phyloP scores from a whole-genome alignment of 768 basidiomycete species.

The Hygrocybe punicea region DNA sequence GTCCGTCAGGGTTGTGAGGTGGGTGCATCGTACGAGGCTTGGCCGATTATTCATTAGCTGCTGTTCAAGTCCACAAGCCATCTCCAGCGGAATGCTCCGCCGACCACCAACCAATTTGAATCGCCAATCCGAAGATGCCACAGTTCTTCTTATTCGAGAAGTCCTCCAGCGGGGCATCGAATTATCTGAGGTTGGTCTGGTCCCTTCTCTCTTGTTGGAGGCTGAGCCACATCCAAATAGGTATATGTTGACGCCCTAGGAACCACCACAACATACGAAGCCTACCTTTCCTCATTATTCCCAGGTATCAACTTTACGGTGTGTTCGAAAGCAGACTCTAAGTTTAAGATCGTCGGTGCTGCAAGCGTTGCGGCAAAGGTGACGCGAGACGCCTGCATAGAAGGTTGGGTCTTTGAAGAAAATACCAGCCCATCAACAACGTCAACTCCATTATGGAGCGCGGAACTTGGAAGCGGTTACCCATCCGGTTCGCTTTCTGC shows the following conservation, averaged over 20 bases:
- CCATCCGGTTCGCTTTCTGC: conserved; percentile 62
- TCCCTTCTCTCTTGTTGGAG: neutral
- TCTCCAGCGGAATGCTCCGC: conserved; percentile 88
- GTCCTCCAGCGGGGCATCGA: conserved; percentile 78
- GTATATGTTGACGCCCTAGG: conserved; percentile 96
- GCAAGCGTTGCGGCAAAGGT: conserved; percentile 99
- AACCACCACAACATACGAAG: conserved; percentile 78
- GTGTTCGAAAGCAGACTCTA: conserved; percentile 88
- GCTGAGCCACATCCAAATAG: conserved; percentile 35
- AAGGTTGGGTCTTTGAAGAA: conserved; percentile 81
- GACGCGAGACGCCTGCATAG: conserved; percentile 86
- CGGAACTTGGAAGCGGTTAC: conserved; percentile 77
- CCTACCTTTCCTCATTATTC: conserved; percentile 75
- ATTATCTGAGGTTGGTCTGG: conserved; percentile 61
- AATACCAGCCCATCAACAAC: neutral
- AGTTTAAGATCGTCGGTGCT: conserved; percentile 95
- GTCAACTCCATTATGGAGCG: conserved; percentile 25
- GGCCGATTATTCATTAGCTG: neutral
- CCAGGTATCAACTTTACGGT: conserved; percentile 87
- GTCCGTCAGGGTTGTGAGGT: conserved; percentile 80
- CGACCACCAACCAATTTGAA: conserved; percentile 84
- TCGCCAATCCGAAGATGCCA: conserved; percentile 84
- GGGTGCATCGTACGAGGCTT: conserved; percentile 1
- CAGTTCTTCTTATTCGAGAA: conserved; percentile 81
- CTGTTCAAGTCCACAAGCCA: conserved; percentile 72